Evolutionary conservation across 1,284 basidiomycete genomes (phyloP).

Genomic region (Lignosus rhinocerotis): DNA sequence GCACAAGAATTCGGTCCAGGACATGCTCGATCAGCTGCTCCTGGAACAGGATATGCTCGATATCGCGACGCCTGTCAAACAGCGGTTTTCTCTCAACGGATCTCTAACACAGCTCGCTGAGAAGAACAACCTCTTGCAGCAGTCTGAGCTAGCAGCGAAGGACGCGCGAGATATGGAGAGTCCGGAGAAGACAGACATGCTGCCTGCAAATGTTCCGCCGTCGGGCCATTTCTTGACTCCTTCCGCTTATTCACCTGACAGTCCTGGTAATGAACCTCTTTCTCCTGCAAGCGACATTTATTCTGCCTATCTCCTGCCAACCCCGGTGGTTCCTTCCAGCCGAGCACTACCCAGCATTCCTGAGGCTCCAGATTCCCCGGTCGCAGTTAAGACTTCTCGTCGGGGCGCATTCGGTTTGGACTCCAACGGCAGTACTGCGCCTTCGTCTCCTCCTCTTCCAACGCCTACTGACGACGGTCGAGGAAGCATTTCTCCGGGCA

Average conservation of each 20-base stretch:
- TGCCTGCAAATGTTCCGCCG: not conserved
- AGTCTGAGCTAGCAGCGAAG: constrained; percentile 13
- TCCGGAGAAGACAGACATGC: constrained; percentile 1
- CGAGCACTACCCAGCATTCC: constrained; percentile 25
- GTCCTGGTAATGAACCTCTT: constrained; percentile 16
- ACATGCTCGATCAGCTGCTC: constrained; percentile 21
- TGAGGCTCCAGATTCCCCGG: constrained; percentile 19
- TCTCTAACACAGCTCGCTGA: constrained; percentile 17
- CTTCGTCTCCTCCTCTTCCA: constrained; percentile 12
- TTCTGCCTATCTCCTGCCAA: constrained; percentile 12
- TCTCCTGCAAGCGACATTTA: constrained; percentile 24
- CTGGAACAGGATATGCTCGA: constrained; percentile 19
- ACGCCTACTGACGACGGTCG: constrained; percentile 16
- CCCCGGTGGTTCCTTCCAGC: constrained; percentile 7
- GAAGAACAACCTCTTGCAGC: constrained; percentile 16
- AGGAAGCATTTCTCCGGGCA: constrained; percentile 8
- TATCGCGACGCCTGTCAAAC: constrained; percentile 22
- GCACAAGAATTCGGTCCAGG: constrained; percentile 17
- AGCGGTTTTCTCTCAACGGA: constrained; percentile 20
- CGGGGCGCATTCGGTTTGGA: constrained; percentile 16
- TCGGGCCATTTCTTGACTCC: constrained; percentile 12
- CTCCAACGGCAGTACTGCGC: constrained; percentile 11
- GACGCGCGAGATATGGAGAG: constrained; percentile 1
- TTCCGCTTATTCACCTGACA: constrained; percentile 11
- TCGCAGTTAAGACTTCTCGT: constrained; percentile 2